Evolutionary conservation across 2,329 filamentous ascomycete genomes (phyloP), one percentile per base, ranked within the genome.

Genomic region (Harringtonia aguacate): DNA sequence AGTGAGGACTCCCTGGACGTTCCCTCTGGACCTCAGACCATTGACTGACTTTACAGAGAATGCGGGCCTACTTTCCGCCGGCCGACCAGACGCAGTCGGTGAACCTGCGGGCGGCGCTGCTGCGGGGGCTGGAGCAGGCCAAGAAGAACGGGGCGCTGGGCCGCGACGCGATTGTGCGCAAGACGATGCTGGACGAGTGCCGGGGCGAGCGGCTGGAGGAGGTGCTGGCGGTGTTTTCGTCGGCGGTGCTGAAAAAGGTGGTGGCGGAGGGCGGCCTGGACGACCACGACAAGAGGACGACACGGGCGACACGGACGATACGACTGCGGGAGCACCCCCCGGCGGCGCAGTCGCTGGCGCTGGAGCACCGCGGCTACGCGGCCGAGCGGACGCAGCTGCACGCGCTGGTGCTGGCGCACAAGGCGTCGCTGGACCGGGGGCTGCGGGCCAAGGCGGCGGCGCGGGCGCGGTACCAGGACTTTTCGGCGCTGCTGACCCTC

Each of bases 141-240:
- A 97, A 97, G 68, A 94, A 94, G 66, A 86, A 79, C 64, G 89
- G 88, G 27, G 69, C 82, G 1, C 69, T 97, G 9, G 86, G 87
- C 4, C 74, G 86, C 40, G 88, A 95, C 56, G 75, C 77, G 0
- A 75, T 94, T 1, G 65, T 97, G 28, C 79, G 92, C 41, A 95
- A 95, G 67, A 94, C 87, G 0, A 95, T 95, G 86, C 69, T 98
- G 41, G 92, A 98, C 58, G 90, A 98, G 55, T 98, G 92, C 65
- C 89, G 84, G 52, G 90, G 90, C 7, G 88, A 95, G 44, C 81
- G 86, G 50, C 77, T 97, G 44, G 88, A 89, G 58, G 92, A 98
- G 57, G 67, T 95, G 1, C 70, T 97, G 24, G 79, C 86, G 4
- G 71, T 79, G 1, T 94, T 98, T 55, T 95, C 90, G 1, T 85